Percentiles rank a stretch among this genome's conserved stretches.
phyloP scores from a whole-genome alignment of 257 asterid species.

The Catharanthus roseus region DNA sequence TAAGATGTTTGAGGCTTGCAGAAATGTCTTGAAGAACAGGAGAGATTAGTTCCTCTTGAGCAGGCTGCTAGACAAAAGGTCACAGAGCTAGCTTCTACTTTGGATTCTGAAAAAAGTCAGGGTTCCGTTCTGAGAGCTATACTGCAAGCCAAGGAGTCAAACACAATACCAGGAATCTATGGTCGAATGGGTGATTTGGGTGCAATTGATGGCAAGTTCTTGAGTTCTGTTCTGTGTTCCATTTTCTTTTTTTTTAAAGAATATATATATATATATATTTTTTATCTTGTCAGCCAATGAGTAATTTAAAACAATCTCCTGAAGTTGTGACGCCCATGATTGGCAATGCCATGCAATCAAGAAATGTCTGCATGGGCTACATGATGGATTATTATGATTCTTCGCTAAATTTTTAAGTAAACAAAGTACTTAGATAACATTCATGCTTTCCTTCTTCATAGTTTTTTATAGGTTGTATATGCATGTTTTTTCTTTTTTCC shows the following conservation, averaged over 20 bases:
- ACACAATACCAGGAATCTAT: constrained; percentile 73
- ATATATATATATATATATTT: too few species aligned
- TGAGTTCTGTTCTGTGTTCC: not conserved
- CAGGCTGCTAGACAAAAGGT: constrained; percentile 86
- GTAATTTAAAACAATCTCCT: not conserved
- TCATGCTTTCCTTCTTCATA: not conserved
- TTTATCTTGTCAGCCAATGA: not conserved
- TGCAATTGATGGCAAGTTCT: constrained; percentile 78
- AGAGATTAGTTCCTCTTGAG: constrained; percentile 61
- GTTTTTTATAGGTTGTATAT: not conserved
- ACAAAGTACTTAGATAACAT: not conserved
- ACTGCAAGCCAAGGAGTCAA: constrained; percentile 74
- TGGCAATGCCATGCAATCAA: not conserved
- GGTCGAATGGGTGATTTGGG: constrained; percentile 98
- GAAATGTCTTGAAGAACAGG: constrained; percentile 65
- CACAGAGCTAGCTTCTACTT: constrained; percentile 60
- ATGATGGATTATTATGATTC: not conserved
- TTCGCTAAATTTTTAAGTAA: not conserved
- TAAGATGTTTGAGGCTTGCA: constrained; percentile 26
- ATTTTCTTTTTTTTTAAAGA: not conserved
- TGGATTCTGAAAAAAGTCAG: constrained; percentile 90
- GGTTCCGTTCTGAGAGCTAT: constrained; percentile 85
- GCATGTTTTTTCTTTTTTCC: not conserved
- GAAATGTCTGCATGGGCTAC: not conserved
- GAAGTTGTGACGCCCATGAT: not conserved